Evolutionary conservation across 140 eudicot species (phyloP).

Genomic region (Bidens hawaiensis): DNA sequence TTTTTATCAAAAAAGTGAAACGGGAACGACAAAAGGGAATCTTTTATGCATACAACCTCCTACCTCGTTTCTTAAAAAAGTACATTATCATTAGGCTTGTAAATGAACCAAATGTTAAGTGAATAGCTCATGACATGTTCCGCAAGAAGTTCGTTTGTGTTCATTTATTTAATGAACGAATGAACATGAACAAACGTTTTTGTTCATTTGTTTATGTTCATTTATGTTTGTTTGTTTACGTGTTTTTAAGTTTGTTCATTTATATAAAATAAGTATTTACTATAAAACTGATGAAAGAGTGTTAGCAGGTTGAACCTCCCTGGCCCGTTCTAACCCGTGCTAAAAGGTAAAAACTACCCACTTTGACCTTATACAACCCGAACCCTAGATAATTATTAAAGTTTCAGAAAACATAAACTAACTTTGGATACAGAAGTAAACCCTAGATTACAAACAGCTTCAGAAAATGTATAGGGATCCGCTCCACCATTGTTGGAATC

Average conservation of each 20-base stretch:
- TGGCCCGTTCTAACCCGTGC: neutral
- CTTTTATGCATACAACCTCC: neutral
- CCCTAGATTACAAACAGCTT: conserved; percentile 75
- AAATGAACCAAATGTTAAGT: too few relatives aligned
- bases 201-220: too few relatives aligned
- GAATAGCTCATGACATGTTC: too few relatives aligned
- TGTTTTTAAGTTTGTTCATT: too few relatives aligned
- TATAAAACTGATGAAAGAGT: neutral
- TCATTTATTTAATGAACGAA: too few relatives aligned
- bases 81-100: neutral
- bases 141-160: too few relatives aligned
- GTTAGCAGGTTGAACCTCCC: neutral
- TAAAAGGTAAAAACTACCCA: neutral
- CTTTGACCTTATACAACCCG: too few relatives aligned
- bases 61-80: neutral
- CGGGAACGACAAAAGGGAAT: neutral
- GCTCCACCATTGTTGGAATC: conserved; percentile 86
- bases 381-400: neutral
- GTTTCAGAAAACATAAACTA: conserved; percentile 5
- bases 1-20: neutral
- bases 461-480: conserved; percentile 52
- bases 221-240: too few relatives aligned
- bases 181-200: too few relatives aligned
- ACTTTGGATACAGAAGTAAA: conserved; percentile 68
- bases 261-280: too few relatives aligned